Evolutionary conservation across 1,284 basidiomycete species (phyloP), one percentile per base, ranked within the genome.

Genomic region (Tilletia walkeri): DNA sequence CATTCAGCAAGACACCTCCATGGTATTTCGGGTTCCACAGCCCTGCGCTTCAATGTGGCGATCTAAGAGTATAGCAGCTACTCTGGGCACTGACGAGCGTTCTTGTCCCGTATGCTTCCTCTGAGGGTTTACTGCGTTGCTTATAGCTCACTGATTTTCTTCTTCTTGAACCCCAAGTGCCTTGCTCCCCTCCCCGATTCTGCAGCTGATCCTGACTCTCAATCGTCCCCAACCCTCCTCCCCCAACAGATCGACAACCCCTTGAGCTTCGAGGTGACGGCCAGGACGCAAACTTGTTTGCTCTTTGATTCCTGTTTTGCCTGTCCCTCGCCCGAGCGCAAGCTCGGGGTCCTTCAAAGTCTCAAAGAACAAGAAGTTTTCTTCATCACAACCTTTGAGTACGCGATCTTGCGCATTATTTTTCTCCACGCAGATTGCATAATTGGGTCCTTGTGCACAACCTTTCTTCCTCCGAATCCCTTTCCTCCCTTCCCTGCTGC

Each of bases 261-360:
- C 36, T 41, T 63, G 59, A 63, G 59, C 59, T 63, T 16, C 59
- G 59, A 63, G 59, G 59, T 41, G 59, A 63, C 59, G 59, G 59
- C 59, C 59, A n/a, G 54, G 54, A 63, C 9, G 41, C 6, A 45
- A 45, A 45, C 36, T 39, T 4, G 12, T 61, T 61, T 6, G 20
- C 20, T 20, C 59, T 16, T 6, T 18, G 7, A 53, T 39, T 38
- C 59, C 34, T 39, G 59, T 30, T 30, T 30, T 14, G 59, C 59
- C 30, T 41, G 59, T 63, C 59, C 59, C 59, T 63, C 59, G 59
- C 30, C 14, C 41, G 41, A 45, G 41, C 41, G 41, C 41, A 45
- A 45, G 41, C 41, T 45, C 41, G 41, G 41, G 41, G 14, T 45
- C 41, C 41, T 45, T 45, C 41, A 45, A 45, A 45, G 41, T 45